These are phyloP conservation scores for Aspergillus sclerotiicarbonarius DNA, from an alignment of 495 filamentous ascomycete species.

Conservation along the genomic window DNA sequence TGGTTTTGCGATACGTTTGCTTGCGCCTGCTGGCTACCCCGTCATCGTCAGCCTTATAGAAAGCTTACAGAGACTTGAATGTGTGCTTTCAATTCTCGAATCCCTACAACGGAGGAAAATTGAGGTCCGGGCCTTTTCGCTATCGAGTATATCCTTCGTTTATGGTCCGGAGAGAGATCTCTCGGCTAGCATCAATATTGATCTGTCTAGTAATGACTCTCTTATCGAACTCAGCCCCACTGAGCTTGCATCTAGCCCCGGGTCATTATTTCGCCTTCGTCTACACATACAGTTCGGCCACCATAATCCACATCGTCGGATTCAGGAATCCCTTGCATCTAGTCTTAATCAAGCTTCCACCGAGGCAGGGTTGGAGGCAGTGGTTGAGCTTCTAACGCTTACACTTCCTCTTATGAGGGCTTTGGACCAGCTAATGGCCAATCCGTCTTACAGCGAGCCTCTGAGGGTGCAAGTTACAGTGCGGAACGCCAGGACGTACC, in stretches of 20 bases:
- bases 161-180: slow-evolving; percentile 35
- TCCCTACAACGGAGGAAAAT: slow-evolving; percentile 37
- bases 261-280: slow-evolving; percentile 30
- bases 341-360: slow-evolving; percentile 54
- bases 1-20: slow-evolving; percentile 42
- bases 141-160: slow-evolving; percentile 36
- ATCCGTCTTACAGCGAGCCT: slow-evolving; percentile 22
- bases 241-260: slow-evolving; percentile 21
- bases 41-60: slow-evolving; percentile 37
- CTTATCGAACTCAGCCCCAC: slow-evolving; percentile 23
- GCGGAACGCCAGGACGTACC: slow-evolving; percentile 43
- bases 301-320: slow-evolving; percentile 73
- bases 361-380: slow-evolving; percentile 50
- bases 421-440: slow-evolving; percentile 48
- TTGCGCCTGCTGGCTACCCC: slow-evolving; percentile 36
- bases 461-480: slow-evolving; percentile 36
- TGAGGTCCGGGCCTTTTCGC: slow-evolving; percentile 30
- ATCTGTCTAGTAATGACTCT: slow-evolving; percentile 19
- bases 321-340: slow-evolving; percentile 60
- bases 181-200: slow-evolving; percentile 32
- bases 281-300: slow-evolving; percentile 50
- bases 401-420: slow-evolving; percentile 69
- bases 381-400: slow-evolving; percentile 52
- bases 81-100: slow-evolving; percentile 40
- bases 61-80: slow-evolving; percentile 41